These are phyloP conservation scores for Sisymbrium altissimum DNA, from an alignment of 345 rosid species.

Conservation along the genomic window DNA sequence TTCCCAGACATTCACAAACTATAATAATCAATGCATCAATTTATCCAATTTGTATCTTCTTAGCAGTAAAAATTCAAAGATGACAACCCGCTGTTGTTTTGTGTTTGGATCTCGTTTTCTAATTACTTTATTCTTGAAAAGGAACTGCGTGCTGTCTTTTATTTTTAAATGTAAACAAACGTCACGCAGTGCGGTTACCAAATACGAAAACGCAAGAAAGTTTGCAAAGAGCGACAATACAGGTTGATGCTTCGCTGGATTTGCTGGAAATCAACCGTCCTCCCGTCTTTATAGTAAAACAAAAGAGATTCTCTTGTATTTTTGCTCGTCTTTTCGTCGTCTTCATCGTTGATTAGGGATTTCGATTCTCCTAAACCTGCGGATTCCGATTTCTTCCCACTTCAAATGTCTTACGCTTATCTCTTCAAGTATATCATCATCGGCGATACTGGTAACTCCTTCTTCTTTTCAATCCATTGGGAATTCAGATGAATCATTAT, in stretches of 20 bases:
- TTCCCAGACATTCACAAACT: too few species aligned
- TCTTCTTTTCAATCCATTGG: neutral
- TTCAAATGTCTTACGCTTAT: conserved; percentile 73
- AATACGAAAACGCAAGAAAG: neutral
- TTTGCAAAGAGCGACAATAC: neutral
- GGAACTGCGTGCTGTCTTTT: neutral
- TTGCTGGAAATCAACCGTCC: conserved; percentile 26
- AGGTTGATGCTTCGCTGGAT: conserved; percentile 37
- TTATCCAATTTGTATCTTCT: too few species aligned
- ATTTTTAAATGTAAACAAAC: neutral
- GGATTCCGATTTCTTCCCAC: neutral
- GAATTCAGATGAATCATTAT: neutral
- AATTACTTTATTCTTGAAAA: neutral
- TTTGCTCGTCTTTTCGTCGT: neutral
- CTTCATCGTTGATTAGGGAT: conserved; percentile 3
- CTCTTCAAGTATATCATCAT: conserved; percentile 98
- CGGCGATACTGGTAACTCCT: conserved; percentile 76
- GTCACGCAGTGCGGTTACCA: neutral
- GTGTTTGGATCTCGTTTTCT: too few species aligned
- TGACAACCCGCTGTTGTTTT: too few species aligned
- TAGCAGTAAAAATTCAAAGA: too few species aligned
- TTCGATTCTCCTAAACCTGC: neutral
- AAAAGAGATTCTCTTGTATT: neutral
- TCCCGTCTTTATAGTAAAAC: conserved; percentile 13
- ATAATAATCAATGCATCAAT: too few species aligned